phyloP scores from a whole-genome alignment of 805 yeast genomes.

The Kodamaea neixiangensis region DNA sequence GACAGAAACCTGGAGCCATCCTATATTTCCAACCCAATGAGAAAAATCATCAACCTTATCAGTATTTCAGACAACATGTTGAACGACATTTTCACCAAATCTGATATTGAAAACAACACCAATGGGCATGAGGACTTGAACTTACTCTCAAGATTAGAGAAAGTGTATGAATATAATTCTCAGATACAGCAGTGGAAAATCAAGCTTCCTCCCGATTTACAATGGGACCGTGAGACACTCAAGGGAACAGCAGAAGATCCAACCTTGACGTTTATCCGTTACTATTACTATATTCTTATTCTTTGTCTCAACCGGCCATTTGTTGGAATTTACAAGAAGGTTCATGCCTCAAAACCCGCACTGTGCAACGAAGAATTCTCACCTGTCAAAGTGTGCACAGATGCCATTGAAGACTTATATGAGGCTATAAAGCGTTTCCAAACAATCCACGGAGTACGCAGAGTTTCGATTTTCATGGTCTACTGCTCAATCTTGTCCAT shows the following conservation, averaged over 20 bases:
- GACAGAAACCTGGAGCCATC: slow-evolving; percentile 15
- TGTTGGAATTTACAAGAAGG: slow-evolving; percentile 37
- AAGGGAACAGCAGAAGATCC: slow-evolving; percentile 51
- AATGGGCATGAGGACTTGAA: slow-evolving; percentile 42
- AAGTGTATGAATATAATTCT: slow-evolving; percentile 47
- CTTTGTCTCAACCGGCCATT: slow-evolving; percentile 65
- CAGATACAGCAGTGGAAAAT: slow-evolving; percentile 55
- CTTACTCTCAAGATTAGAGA: slow-evolving; percentile 39
- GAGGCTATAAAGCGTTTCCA: slow-evolving; percentile 39
- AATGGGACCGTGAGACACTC: slow-evolving; percentile 50
- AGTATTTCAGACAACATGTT: slow-evolving; percentile 47
- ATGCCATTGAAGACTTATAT: slow-evolving; percentile 45
- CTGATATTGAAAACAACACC: slow-evolving; percentile 30
- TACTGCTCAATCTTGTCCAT: slow-evolving; percentile 49
- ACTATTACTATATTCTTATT: slow-evolving; percentile 57
- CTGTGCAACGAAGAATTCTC: slow-evolving; percentile 21
- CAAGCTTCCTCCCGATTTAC: slow-evolving; percentile 47
- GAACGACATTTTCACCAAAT: slow-evolving; percentile 45
- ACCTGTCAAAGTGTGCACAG: slow-evolving; percentile 37
- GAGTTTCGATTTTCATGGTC: slow-evolving; percentile 48
- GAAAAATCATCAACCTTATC: slow-evolving; percentile 43
- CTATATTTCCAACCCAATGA: slow-evolving; percentile 46
- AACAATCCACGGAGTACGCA: slow-evolving; percentile 39
- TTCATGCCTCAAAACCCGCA: slow-evolving; percentile 8
- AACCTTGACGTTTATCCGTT: slow-evolving; percentile 52